phyloP scores from a whole-genome alignment of 495 filamentous ascomycete genomes.

The Rhizodiscina lignyota region DNA sequence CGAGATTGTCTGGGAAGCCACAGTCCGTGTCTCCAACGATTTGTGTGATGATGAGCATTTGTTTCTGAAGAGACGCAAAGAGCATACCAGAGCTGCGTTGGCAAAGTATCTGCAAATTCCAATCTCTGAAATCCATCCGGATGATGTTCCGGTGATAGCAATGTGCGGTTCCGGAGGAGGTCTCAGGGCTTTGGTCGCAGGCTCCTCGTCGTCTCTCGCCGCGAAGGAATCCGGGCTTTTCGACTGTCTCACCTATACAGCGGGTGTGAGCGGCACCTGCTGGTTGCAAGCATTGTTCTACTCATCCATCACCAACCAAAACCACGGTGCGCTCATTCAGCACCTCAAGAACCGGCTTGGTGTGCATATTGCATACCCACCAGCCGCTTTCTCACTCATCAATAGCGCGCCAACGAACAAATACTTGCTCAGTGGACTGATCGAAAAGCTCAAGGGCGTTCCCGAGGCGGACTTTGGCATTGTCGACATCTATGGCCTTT shows the following conservation, averaged over 20 bases:
- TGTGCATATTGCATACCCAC: constrained; percentile 84
- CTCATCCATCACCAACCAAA: constrained; percentile 54
- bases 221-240: constrained; percentile 73
- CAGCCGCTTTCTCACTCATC: constrained; percentile 56
- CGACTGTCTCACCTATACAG: constrained; percentile 85
- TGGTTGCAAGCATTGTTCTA: constrained; percentile 87
- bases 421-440: constrained; percentile 66
- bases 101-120: constrained; percentile 65
- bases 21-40: constrained; percentile 63
- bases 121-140: constrained; percentile 67
- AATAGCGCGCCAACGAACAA: constrained; percentile 82
- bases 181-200: constrained; percentile 74
- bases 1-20: constrained; percentile 64
- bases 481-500: constrained; percentile 79
- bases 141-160: constrained; percentile 84
- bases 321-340: constrained; percentile 49
- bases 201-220: constrained; percentile 66
- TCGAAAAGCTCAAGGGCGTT: constrained; percentile 80
- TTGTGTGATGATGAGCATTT: constrained; percentile 69
- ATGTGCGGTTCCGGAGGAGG: constrained; percentile 90
- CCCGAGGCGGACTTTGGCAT: constrained; percentile 68
- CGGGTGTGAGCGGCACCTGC: constrained; percentile 87
- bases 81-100: constrained; percentile 49
- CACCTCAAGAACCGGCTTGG: constrained; percentile 75
- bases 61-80: constrained; percentile 49